Evolutionary conservation across 805 yeast genomes (phyloP).

Genomic region (Pichia deserticola): DNA sequence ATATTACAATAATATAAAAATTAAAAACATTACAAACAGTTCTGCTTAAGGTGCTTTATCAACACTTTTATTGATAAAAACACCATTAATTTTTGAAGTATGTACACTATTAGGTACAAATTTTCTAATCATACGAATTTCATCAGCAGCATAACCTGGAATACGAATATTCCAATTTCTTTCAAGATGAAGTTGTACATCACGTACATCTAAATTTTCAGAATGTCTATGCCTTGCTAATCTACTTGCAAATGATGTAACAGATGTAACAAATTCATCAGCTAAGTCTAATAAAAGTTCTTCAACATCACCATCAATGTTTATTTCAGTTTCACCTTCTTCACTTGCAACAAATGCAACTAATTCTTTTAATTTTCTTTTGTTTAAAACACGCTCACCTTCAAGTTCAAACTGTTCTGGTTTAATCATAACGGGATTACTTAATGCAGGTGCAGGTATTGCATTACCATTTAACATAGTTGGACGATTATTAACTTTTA

Average conservation of each 20-base stretch:
- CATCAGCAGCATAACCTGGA: constrained; percentile 92
- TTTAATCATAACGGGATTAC: constrained; percentile 66
- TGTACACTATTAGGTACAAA: constrained; percentile 60
- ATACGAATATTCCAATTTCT: constrained; percentile 91
- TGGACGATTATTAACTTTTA: constrained; percentile 63
- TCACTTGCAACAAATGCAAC: constrained; percentile 76
- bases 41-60: constrained; percentile 31
- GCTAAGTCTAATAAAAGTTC: constrained; percentile 86
- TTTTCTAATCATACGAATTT: constrained; percentile 68
- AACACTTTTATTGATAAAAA: constrained; percentile 56
- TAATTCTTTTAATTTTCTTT: constrained; percentile 81
- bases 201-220: constrained; percentile 80
- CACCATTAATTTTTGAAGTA: constrained; percentile 61
- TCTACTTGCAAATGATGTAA: constrained; percentile 88
- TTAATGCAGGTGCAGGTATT: constrained; percentile 56
- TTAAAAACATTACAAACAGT: neutral
- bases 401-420: constrained; percentile 80
- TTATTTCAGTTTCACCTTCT: constrained; percentile 86
- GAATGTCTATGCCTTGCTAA: constrained; percentile 91
- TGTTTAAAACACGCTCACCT: constrained; percentile 76
- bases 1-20: too few species aligned
- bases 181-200: constrained; percentile 85
- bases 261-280: constrained; percentile 88
- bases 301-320: constrained; percentile 92
- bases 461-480: constrained; percentile 82